These are phyloP conservation scores for Coemansia sp. DNA, from an alignment of 192 early-diverging fungal genomes.

Conservation along the genomic window DNA sequence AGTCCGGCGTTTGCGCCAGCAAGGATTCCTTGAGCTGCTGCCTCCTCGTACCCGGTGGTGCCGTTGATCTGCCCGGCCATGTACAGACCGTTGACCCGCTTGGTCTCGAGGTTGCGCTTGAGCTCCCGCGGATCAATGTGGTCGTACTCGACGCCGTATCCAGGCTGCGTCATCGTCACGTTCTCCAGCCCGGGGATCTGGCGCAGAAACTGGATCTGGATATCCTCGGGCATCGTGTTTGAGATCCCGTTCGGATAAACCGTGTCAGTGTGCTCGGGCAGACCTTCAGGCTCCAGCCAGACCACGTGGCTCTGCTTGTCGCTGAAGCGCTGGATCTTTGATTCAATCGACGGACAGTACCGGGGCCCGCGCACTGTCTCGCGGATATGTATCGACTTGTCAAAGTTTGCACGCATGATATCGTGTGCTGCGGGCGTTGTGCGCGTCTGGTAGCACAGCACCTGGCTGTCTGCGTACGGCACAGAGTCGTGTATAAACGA, in stretches of 20 bases:
- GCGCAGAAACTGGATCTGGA: conserved; percentile 67
- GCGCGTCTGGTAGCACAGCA: conserved; percentile 74
- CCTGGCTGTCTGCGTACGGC: conserved; percentile 65
- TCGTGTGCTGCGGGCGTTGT: conserved; percentile 68
- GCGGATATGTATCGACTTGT: conserved; percentile 77
- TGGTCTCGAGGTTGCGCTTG: conserved; percentile 71
- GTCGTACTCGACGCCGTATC: conserved; percentile 87
- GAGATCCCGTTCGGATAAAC: conserved; percentile 88
- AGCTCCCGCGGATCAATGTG: conserved; percentile 82
- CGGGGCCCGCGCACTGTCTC: conserved; percentile 82
- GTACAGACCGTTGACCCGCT: conserved; percentile 72
- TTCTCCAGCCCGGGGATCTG: conserved; percentile 75
- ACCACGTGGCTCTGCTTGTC: conserved; percentile 66
- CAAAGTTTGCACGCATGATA: conserved; percentile 70
- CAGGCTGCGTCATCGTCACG: conserved; percentile 69
- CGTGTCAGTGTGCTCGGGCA: conserved; percentile 62
- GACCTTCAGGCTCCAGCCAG: conserved; percentile 82
- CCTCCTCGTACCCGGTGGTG: conserved; percentile 85
- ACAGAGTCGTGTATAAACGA: conserved; percentile 74
- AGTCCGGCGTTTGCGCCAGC: conserved; percentile 77
- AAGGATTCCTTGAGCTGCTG: conserved; percentile 76
- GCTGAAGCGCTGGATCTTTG: conserved; percentile 74
- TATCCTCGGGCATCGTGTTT: conserved; percentile 77
- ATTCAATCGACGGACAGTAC: conserved; percentile 82
- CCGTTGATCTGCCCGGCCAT: conserved; percentile 87